Evolutionary conservation across 1,284 basidiomycete species (phyloP).

Genomic region (Ustilago vetiveriae): DNA sequence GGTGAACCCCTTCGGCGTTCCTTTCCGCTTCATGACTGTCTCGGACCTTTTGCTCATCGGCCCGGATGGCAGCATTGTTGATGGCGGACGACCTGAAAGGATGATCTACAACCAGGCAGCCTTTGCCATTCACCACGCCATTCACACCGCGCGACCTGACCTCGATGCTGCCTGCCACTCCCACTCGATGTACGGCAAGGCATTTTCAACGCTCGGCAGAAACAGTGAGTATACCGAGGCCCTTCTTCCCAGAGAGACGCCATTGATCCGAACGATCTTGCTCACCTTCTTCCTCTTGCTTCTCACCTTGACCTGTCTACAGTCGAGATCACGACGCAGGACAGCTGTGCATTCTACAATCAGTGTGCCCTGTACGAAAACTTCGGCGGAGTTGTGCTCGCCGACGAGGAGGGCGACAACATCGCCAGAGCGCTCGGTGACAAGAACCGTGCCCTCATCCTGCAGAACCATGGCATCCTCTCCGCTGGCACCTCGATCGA

Average conservation of each 20-base stretch:
- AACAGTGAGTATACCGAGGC: slow-evolving; percentile 69
- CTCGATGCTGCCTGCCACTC: slow-evolving; percentile 75
- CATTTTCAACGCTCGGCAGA: slow-evolving; percentile 74
- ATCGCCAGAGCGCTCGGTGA: slow-evolving; percentile 73
- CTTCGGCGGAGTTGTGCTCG: slow-evolving; percentile 74
- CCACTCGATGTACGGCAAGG: slow-evolving; percentile 73
- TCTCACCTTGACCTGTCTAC: too few species aligned
- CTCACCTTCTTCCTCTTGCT: too few species aligned
- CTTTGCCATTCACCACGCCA: slow-evolving; percentile 72
- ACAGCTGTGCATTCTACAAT: slow-evolving; percentile 66
- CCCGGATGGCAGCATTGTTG: slow-evolving; percentile 50
- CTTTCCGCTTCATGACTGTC: slow-evolving; percentile 52
- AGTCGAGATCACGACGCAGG: slow-evolving; percentile 69
- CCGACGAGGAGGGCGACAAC: slow-evolving; percentile 72
- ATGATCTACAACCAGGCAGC: slow-evolving; percentile 68
- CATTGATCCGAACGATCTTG: too few species aligned
- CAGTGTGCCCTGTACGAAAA: slow-evolving; percentile 62
- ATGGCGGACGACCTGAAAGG: slow-evolving; percentile 52
- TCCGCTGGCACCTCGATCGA: slow-evolving; percentile 70
- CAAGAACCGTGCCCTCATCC: slow-evolving; percentile 68
- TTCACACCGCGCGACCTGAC: slow-evolving; percentile 75
- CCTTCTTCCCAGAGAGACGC: too few species aligned
- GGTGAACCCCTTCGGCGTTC: slow-evolving; percentile 64
- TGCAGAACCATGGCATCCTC: slow-evolving; percentile 73
- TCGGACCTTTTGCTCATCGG: slow-evolving; percentile 54